Evolutionary conservation across 345 rosid genomes (phyloP), one percentile per base, ranked within the genome.

Genomic region (Brassica juncea): DNA sequence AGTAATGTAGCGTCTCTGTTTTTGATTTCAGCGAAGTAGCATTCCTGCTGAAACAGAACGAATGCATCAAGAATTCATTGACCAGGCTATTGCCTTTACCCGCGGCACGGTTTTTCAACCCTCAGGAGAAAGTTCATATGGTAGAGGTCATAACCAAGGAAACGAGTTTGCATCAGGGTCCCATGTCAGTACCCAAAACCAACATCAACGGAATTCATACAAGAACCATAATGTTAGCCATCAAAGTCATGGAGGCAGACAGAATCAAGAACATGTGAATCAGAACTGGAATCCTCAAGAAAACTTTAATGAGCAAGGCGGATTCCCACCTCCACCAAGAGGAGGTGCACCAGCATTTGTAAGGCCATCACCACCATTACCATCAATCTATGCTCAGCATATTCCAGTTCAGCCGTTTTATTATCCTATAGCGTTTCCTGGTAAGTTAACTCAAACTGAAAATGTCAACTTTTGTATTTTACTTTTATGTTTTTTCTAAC

Each of bases 201-300:
- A 83, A 32, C 85, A 87, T 66, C 88, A 74, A 2, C 86, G 86
- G 35, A 88, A 81, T 70, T 82, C 93, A 8, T 81, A 78, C 58
- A 86, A 86, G 77, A 84, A 69, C 71, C 93, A 87, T 16, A 84
- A 84, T 78, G 85, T 85, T 79, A 86, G 86, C 74, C 84, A 86
- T 72, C 86, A 85, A 64, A 85, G 57, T 77, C 85, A 86, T 85
- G 88, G 89, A 63, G 84, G 86, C 59, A 84, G 87, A 76, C 90
- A 83, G 23, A 91, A 85, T 80, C 90, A 85, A 39, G 89, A 88
- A 23, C 86, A 81, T 80, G 88, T 84, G 15, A 76, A 44, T 8
- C 52, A 44, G 52, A 44, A 44, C 0, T 44, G 52, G 52, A 44
- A 39, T 72, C 89, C 6, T 5, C 55, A 14, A 49, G 81, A 37